Base-by-base conservation (phyloP, 306 rosid genomes). In the Pterocarpus macrocarpus region DNA sequence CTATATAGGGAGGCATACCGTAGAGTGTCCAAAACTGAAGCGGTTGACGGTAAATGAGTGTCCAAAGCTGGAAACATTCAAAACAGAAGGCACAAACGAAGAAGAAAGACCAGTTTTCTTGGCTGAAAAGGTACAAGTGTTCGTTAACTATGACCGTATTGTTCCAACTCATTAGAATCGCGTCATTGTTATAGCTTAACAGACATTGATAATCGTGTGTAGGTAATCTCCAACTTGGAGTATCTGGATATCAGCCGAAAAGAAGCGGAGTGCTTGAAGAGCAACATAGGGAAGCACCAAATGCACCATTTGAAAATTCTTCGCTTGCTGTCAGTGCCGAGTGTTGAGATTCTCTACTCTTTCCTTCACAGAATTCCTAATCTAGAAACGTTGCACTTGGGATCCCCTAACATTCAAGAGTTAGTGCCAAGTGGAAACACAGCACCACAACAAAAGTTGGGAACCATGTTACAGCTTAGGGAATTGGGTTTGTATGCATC, bases 291-390 rank as follows among this genome's bases (percentile, higher is more conserved):
- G 3, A 43, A 62, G 10, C 39, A 16, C 33, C 13, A 0, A 10
- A 50, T 72, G 73, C 63, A 63, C 11, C 2, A 28, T 62, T 1
- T 80, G 16, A 73, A 64, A 52, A 9, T 28, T 28, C 64, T 80
- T 64, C 0, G 4, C n/a, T 72, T 39, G 47, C 0, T 0, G 0
- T 28, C 47, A 36, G 9, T 30, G 4, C 0, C 1, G 2, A 38
- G 14, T 0, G 2, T 0, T 2, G 38, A 47, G 4, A 7, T 30
- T 28, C 41, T 38, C 55, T 39, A 12, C 6, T 22, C 8, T 16
- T 41, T 81, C 45, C 75, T 81, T 12, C 39, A 65, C 33, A 73
- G 53, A 33, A 79, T 83, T 55, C 83, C 84, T 52, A 73, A 72
- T 72, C 77, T 72, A 53, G 35, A 71, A 35, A 53, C 2, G 10